These are phyloP conservation scores for Aspergillus intermedius DNA, from an alignment of 2,329 filamentous ascomycete species.

Conservation along the genomic window DNA sequence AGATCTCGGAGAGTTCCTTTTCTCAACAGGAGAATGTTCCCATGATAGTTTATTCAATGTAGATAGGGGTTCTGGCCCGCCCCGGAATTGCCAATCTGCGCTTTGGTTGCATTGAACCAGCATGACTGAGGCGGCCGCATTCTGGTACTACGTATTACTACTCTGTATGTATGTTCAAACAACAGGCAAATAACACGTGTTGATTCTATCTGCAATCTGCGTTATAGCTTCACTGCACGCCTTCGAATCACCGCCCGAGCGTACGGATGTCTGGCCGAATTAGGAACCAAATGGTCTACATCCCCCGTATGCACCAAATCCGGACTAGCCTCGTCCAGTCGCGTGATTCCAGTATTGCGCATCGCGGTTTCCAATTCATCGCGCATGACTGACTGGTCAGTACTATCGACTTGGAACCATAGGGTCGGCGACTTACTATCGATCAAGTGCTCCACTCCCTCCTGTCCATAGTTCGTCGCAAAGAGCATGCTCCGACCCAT, in stretches of 20 bases:
- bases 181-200: neutral
- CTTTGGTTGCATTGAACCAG: neutral
- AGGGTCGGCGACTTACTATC: constrained; percentile 42
- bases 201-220: constrained; percentile 21
- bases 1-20: neutral
- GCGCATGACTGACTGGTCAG: constrained; percentile 30
- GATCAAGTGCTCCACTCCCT: constrained; percentile 49
- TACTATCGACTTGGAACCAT: neutral
- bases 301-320: constrained; percentile 44
- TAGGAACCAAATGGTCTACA: constrained; percentile 46
- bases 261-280: constrained; percentile 36
- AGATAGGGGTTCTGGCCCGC: too few relatives aligned
- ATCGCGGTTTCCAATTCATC: constrained; percentile 46
- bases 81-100: neutral
- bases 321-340: constrained; percentile 37
- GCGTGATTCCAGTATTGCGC: constrained; percentile 43
- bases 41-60: too few relatives aligned
- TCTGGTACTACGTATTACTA: neutral
- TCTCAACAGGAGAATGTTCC: neutral
- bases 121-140: too few relatives aligned
- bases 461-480: constrained; percentile 49
- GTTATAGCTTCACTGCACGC: neutral
- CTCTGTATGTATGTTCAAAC: neutral
- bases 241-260: constrained; percentile 25
- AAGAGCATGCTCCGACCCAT: constrained; percentile 50